Conservation (phyloP, 1,284 basidiomycete genomes). For the Calocybe gambosa region DNA sequence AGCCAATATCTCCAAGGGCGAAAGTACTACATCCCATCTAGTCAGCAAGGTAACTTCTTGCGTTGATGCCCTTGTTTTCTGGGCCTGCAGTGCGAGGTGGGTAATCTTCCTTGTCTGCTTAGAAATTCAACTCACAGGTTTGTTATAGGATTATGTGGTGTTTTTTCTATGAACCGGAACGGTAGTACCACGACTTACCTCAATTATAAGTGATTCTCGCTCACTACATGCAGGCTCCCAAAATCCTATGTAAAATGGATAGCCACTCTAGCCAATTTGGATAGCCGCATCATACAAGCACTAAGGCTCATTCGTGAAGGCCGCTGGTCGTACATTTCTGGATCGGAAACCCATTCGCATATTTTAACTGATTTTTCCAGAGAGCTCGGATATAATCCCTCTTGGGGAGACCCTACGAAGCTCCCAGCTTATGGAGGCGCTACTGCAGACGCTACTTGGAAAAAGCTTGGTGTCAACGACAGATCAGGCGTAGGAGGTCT, state of each 20-base stretch:
- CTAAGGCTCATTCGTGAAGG: slow-evolving; percentile 49
- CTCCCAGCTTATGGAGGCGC: slow-evolving; percentile 58
- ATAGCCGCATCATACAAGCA: slow-evolving; percentile 47
- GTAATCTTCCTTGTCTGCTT: slow-evolving; percentile 16
- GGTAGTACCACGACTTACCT: slow-evolving; percentile 35
- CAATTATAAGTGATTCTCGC: background rate
- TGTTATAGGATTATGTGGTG: slow-evolving; percentile 74
- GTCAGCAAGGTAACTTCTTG: slow-evolving; percentile 34
- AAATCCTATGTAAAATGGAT: slow-evolving; percentile 76
- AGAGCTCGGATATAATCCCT: slow-evolving; percentile 50
- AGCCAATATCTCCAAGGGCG: slow-evolving; percentile 10
- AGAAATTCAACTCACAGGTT: slow-evolving; percentile 4
- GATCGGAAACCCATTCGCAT: slow-evolving; percentile 30
- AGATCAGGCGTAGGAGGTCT: slow-evolving; percentile 56
- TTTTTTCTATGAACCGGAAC: slow-evolving; percentile 68
- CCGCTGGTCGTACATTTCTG: slow-evolving; percentile 51
- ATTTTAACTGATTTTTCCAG: slow-evolving; percentile 41
- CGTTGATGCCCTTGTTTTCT: slow-evolving; percentile 65
- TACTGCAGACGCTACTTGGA: slow-evolving; percentile 47
- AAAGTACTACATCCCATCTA: slow-evolving; percentile 16
- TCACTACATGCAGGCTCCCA: slow-evolving; percentile 46
- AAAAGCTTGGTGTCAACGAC: slow-evolving; percentile 42
- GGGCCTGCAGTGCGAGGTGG: slow-evolving; percentile 68
- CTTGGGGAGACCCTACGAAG: slow-evolving; percentile 54
- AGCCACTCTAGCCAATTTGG: slow-evolving; percentile 58